These are phyloP conservation scores for Penicillium vulpinum DNA, from an alignment of 2,329 filamentous ascomycete genomes.

Conservation along the genomic window DNA sequence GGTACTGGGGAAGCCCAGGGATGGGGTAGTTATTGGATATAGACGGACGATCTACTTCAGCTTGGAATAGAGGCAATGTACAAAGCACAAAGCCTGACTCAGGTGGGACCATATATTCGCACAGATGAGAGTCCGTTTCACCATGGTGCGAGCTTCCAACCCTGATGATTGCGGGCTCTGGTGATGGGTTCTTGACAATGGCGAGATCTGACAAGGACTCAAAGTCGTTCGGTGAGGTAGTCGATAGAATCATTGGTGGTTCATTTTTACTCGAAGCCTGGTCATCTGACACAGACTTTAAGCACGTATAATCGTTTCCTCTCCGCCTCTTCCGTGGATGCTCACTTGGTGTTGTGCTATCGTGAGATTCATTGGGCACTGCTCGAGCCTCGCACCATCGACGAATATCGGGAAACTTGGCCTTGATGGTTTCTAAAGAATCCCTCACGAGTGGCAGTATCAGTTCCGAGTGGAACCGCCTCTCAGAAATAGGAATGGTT, in stretches of 20 bases:
- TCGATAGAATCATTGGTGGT: constrained; percentile 37
- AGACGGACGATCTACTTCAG: not conserved
- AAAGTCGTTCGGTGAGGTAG: constrained; percentile 34
- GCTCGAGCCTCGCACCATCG: constrained; percentile 38
- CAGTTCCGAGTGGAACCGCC: constrained; percentile 29
- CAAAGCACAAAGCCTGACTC: constrained; percentile 50
- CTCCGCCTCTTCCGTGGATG: not conserved
- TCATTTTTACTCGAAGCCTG: not conserved
- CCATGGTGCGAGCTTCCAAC: constrained; percentile 18
- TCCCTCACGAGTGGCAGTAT: constrained; percentile 37
- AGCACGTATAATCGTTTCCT: not conserved
- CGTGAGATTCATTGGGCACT: constrained; percentile 6
- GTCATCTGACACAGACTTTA: not conserved
- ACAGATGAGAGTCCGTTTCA: constrained; percentile 15
- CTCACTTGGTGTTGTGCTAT: not conserved
- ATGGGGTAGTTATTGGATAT: constrained; percentile 19
- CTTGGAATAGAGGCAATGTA: constrained; percentile 30
- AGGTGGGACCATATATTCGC: constrained; percentile 48
- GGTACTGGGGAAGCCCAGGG: constrained; percentile 22
- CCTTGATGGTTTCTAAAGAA: constrained; percentile 40
- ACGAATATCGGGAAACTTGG: not conserved
- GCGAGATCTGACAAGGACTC: constrained; percentile 24
- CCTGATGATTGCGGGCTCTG: constrained; percentile 11
- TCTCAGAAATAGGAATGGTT: constrained; percentile 36
- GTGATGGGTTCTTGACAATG: constrained; percentile 35